Evolutionary conservation across 768 basidiomycete species (phyloP).

Genomic region (Lactarius hatsudake): DNA sequence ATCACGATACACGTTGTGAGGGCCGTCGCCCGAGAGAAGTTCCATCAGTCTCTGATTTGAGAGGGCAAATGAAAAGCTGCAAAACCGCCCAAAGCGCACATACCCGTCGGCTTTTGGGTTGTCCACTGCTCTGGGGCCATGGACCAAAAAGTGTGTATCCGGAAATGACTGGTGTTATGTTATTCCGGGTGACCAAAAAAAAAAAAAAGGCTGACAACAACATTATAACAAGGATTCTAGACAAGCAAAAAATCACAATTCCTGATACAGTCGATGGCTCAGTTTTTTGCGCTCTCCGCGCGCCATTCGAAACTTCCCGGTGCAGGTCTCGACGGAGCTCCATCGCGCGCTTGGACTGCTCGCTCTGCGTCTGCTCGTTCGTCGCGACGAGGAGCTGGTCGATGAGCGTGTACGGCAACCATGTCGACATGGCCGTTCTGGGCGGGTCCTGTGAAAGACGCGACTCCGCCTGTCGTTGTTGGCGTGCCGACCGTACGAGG

Average conservation of each 20-base stretch:
- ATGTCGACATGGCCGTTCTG: slow-evolving; percentile 59
- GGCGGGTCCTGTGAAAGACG: slow-evolving; percentile 50
- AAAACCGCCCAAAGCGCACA: neutral
- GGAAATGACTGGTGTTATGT: neutral
- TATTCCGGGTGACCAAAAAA: neutral
- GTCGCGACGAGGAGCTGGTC: slow-evolving; percentile 77
- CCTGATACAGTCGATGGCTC: slow-evolving; percentile 33
- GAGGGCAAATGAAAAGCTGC: neutral
- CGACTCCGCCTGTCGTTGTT: slow-evolving; percentile 46
- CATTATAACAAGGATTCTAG: neutral
- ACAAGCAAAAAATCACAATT: slow-evolving; percentile 12
- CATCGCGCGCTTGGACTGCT: slow-evolving; percentile 44
- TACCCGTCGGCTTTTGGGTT: neutral
- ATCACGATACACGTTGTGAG: neutral
- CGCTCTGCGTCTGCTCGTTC: slow-evolving; percentile 43
- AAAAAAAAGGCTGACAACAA: neutral
- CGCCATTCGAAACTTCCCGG: slow-evolving; percentile 56
- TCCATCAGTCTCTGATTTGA: neutral
- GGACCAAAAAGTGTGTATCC: too few relatives aligned
- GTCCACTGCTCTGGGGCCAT: neutral
- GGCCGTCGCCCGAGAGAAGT: neutral
- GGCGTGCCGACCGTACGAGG: neutral
- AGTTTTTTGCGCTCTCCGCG: slow-evolving; percentile 71
- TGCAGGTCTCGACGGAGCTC: slow-evolving; percentile 50
- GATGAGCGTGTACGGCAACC: slow-evolving; percentile 81